These are phyloP conservation scores for Iris pallida DNA, from an alignment of 116 monocot genomes.

Conservation along the genomic window DNA sequence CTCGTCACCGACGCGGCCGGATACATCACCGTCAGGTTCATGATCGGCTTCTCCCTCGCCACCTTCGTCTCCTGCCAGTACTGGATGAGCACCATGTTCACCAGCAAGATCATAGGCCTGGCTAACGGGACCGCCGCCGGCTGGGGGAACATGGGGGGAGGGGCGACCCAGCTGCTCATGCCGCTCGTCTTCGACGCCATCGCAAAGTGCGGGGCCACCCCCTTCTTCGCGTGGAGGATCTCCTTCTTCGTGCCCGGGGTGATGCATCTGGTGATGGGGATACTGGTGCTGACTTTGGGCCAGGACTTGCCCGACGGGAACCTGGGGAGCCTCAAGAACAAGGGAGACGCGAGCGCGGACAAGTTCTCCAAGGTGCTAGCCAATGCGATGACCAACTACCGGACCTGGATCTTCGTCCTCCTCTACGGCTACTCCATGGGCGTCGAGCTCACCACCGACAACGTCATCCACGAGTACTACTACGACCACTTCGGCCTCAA, in stretches of 20 bases:
- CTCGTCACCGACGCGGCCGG: constrained; percentile 33
- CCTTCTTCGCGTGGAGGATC: constrained; percentile 5
- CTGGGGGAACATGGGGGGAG: constrained; percentile 84
- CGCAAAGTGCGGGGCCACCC: constrained; percentile 3
- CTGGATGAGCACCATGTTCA: constrained; percentile 93
- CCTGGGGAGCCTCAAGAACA: constrained; percentile 2
- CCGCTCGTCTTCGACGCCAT: constrained; percentile 47
- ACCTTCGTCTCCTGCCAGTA: constrained; percentile 72
- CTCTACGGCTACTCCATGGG: too few relatives aligned
- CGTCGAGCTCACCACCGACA: too few relatives aligned
- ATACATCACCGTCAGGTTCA: constrained; percentile 49
- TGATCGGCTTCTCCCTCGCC: constrained; percentile 70
- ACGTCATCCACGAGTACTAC: too few relatives aligned
- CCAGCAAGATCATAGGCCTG: constrained; percentile 47
- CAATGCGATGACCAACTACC: too few relatives aligned
- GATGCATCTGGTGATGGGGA: constrained; percentile 8
- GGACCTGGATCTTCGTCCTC: too few relatives aligned
- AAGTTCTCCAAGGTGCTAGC: too few relatives aligned
- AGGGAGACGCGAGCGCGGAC: too few relatives aligned
- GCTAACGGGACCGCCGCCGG: constrained; percentile 70
- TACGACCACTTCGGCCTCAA: too few relatives aligned
- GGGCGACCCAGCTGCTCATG: constrained; percentile 75
- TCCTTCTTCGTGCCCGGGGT: constrained; percentile 11
- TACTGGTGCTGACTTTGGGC: constrained; percentile 1
- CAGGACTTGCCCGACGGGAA: constrained; percentile 13